Base-by-base conservation (phyloP, 306 rosid species). In the Inga oerstediana region DNA sequence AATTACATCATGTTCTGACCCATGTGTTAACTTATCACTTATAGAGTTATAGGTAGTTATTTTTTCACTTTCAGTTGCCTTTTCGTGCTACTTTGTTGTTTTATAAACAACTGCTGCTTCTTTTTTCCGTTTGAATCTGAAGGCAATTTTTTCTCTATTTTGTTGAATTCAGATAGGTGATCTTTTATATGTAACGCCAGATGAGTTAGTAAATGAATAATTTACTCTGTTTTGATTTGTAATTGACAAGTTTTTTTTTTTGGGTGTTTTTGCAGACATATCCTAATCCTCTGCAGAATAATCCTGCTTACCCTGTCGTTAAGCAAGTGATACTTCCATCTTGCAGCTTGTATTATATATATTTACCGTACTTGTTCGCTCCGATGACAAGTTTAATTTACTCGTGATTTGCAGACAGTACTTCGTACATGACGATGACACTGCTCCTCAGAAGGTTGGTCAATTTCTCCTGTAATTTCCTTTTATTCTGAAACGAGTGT, bases 211-310 rank as follows among this genome's bases (percentile, higher is more conserved):
- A 56, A 37, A 4, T 27, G 34, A 35, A 75, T 52, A 17, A 52
- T 34, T 34, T 43, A 51, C 8, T 43, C 22, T 74, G 30, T 34
- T 32, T 27, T 27, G 3, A 8, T 41, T 14, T 59, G 24, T 56
- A 32, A 16, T 8, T 37, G 46, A 62, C 8, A 19, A 14, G 12
- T 0, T 9, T 32, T 32, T n/a, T 32, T 46, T 46, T 48, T 27
- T 27, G 3, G 72, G 7, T 84, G 65, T 64, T 75, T n/a, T 48
- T 72, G 80, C 90, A 96, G 98, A 90, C 94, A 5, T 84, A 88
- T 87, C 34, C 91, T 16, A 97, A 97, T 90, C 99, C 97, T 27
- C 86, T 97, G 88, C 97, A 97, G 84, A 92, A 91, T 88, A 92
- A 92, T 86, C 91, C 98, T 62, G 97, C 98, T 9, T 97, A 27